Evolutionary conservation across 2,329 filamentous ascomycete species (phyloP).

Genomic region (Colletotrichum zoysiae): DNA sequence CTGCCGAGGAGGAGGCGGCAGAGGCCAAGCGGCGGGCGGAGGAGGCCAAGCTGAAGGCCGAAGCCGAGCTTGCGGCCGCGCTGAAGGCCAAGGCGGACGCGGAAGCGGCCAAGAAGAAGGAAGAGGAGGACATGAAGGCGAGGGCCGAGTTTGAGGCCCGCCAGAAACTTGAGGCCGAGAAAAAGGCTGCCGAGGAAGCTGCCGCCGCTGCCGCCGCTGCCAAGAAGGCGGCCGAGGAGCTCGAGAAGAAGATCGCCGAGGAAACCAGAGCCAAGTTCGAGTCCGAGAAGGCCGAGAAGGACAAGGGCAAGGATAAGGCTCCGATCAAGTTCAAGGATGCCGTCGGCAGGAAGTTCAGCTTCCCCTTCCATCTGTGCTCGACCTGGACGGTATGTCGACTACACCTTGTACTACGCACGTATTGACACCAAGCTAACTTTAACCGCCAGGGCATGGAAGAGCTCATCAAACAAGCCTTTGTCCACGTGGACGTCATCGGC

Average conservation of each 20-base stretch:
- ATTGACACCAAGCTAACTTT: slow-evolving; percentile 44
- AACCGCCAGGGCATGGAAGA: slow-evolving; percentile 82
- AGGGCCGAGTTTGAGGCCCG: slow-evolving; percentile 52
- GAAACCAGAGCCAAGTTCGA: slow-evolving; percentile 64
- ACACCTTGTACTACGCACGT: background rate
- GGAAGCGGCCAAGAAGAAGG: slow-evolving; percentile 50
- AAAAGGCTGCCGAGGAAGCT: slow-evolving; percentile 45
- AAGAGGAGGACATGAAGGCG: slow-evolving; percentile 50
- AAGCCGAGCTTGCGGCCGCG: slow-evolving; percentile 56
- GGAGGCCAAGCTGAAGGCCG: slow-evolving; percentile 53
- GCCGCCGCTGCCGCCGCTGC: slow-evolving; percentile 56
- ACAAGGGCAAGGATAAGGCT: slow-evolving; percentile 68
- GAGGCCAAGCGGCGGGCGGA: slow-evolving; percentile 48
- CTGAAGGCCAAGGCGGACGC: slow-evolving; percentile 49
- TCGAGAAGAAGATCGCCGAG: slow-evolving; percentile 68
- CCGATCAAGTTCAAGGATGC: slow-evolving; percentile 94
- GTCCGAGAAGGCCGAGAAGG: slow-evolving; percentile 62
- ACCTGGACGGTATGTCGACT: slow-evolving; percentile 79
- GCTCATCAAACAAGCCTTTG: slow-evolving; percentile 85
- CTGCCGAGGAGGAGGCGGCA: slow-evolving; percentile 54
- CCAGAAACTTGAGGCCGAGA: slow-evolving; percentile 51
- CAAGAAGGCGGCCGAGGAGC: slow-evolving; percentile 64
- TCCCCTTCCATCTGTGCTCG: slow-evolving; percentile 87
- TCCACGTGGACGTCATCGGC: slow-evolving; percentile 81
- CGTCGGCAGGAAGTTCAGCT: slow-evolving; percentile 90